Conservation (phyloP, 176 grass and related monocot genomes). For the barley (Hordeum vulgare) region DNA sequence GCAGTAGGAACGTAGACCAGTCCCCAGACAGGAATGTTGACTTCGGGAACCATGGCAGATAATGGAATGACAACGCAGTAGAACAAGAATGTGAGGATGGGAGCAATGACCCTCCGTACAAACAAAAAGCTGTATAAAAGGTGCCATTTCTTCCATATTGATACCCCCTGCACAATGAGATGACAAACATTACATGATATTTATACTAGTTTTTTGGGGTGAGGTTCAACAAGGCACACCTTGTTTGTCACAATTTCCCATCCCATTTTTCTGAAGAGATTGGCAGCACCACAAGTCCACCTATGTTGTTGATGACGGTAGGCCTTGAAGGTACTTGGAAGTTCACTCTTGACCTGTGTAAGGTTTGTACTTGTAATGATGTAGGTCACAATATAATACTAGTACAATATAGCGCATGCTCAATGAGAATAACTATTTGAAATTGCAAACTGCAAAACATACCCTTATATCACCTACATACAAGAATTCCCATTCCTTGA, state of each 20-base stretch:
- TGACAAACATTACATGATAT: background rate
- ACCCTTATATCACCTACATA: slow-evolving; percentile 94
- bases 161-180: slow-evolving; percentile 57
- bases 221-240: slow-evolving; percentile 24
- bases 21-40: slow-evolving; percentile 70
- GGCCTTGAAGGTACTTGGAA: slow-evolving; percentile 83
- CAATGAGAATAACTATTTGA: background rate
- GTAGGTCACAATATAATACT: background rate
- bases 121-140: slow-evolving; percentile 95
- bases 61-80: slow-evolving; percentile 67
- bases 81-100: slow-evolving; percentile 70
- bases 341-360: slow-evolving; percentile 88
- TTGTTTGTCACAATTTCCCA: slow-evolving; percentile 62
- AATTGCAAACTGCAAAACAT: slow-evolving; percentile 11
- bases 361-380: slow-evolving; percentile 7
- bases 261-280: slow-evolving; percentile 95
- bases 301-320: slow-evolving; percentile 88
- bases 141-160: slow-evolving; percentile 73
- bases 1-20: slow-evolving; percentile 79
- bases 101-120: slow-evolving; percentile 69
- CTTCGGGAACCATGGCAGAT: slow-evolving; percentile 72
- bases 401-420: background rate
- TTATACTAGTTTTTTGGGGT: background rate
- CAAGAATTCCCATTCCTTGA: slow-evolving; percentile 86
- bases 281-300: slow-evolving; percentile 80